These are phyloP conservation scores for Trichoderma asperellum DNA, from an alignment of 2,329 filamentous ascomycete genomes.

Conservation along the genomic window DNA sequence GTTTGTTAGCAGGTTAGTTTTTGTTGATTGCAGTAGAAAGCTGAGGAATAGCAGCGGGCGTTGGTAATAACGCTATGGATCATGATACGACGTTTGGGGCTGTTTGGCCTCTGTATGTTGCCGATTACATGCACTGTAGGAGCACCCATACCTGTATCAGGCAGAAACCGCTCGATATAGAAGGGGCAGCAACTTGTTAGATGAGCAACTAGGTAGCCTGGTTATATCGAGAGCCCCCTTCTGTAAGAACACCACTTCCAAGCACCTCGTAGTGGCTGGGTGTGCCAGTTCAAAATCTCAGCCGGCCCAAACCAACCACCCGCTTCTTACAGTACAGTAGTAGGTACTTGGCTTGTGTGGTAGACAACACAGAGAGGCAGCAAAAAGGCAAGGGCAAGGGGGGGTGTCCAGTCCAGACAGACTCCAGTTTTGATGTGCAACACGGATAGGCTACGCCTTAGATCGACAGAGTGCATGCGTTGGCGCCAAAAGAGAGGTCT, in stretches of 20 bases:
- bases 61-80: background rate
- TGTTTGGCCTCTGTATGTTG: background rate
- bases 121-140: background rate
- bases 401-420: constrained; percentile 6
- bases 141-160: background rate
- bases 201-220: too few relatives aligned
- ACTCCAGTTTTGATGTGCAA: constrained; percentile 27
- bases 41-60: background rate
- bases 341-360: background rate
- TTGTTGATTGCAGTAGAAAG: background rate
- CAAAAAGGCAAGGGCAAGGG: background rate
- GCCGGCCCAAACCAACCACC: background rate
- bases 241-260: too few relatives aligned
- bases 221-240: too few relatives aligned
- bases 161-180: background rate
- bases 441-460: constrained; percentile 26
- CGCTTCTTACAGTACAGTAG: too few relatives aligned
- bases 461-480: constrained; percentile 27
- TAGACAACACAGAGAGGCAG: background rate
- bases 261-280: too few relatives aligned
- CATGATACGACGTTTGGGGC: background rate
- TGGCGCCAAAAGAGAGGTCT: constrained; percentile 22
- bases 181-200: too few relatives aligned
- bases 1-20: background rate
- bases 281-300: background rate